Conservation (phyloP, 352 stramenopile species). For the Phytophthora cactorum region DNA sequence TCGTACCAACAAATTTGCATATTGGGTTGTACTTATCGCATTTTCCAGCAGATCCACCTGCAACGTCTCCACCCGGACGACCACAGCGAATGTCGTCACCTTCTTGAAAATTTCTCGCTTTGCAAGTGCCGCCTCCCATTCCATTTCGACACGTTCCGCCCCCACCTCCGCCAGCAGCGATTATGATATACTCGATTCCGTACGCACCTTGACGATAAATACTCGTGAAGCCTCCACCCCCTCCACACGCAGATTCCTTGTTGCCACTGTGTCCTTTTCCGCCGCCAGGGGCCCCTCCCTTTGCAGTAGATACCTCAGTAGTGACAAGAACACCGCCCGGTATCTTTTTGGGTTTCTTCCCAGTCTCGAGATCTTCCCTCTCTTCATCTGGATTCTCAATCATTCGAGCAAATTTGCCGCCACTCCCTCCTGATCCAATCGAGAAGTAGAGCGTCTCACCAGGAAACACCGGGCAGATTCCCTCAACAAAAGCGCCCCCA, state of each 20-base stretch:
- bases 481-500: constrained; percentile 75
- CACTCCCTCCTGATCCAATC: constrained; percentile 52
- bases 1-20: constrained; percentile 64
- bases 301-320: constrained; percentile 51
- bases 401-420: constrained; percentile 55
- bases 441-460: constrained; percentile 77
- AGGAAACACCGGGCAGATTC: constrained; percentile 58
- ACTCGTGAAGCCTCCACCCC: constrained; percentile 73
- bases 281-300: constrained; percentile 57
- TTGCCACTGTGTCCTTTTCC: constrained; percentile 70
- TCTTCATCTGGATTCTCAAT: constrained; percentile 34
- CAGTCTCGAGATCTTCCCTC: constrained; percentile 5
- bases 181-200: constrained; percentile 72
- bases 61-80: constrained; percentile 40
- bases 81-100: constrained; percentile 67
- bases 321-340: constrained; percentile 37
- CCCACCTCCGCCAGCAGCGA: constrained; percentile 68
- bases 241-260: constrained; percentile 71
- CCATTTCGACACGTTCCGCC: constrained; percentile 75
- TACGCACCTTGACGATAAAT: constrained; percentile 70
- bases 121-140: constrained; percentile 44
- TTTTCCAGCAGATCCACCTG: constrained; percentile 51
- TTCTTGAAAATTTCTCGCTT: constrained; percentile 27
- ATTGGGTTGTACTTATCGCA: constrained; percentile 69
- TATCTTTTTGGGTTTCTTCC: constrained; percentile 25